These are phyloP conservation scores for Suillus clintonianus DNA, from an alignment of 768 basidiomycete genomes.

Conservation along the genomic window DNA sequence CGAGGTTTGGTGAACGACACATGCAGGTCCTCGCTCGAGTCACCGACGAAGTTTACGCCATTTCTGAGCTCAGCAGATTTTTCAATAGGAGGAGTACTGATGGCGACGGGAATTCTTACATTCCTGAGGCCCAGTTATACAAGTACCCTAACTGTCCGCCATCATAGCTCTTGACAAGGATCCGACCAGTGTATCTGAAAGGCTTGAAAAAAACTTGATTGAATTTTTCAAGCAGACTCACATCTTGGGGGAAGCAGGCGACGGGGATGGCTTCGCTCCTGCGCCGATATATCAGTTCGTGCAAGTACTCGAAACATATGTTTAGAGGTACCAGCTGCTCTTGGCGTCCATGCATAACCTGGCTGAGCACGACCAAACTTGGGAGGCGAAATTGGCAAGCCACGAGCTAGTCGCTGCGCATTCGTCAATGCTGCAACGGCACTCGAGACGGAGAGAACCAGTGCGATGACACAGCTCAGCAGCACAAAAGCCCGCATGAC, in stretches of 20 bases:
- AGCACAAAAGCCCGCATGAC: constrained; percentile 9
- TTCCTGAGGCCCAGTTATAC: constrained; percentile 28
- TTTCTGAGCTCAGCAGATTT: constrained; percentile 22
- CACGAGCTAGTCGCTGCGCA: constrained; percentile 45
- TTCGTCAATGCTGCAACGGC: constrained; percentile 35
- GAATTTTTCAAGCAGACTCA: constrained; percentile 14
- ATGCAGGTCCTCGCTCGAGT: constrained; percentile 31
- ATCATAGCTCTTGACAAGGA: constrained; percentile 36
- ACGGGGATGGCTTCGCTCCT: constrained; percentile 1
- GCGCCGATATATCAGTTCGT: not conserved
- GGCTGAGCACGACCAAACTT: constrained; percentile 35
- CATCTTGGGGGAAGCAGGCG: constrained; percentile 12
- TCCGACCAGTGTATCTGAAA: constrained; percentile 33
- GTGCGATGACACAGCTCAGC: constrained; percentile 19
- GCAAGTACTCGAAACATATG: not conserved
- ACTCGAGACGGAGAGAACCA: constrained; percentile 21
- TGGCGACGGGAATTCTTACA: constrained; percentile 17
- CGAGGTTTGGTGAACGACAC: constrained; percentile 32
- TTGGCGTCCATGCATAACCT: constrained; percentile 25
- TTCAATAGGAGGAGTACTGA: not conserved
- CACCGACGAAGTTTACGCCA: constrained; percentile 35
- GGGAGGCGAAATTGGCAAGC: constrained; percentile 40
- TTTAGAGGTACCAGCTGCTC: constrained; percentile 20
- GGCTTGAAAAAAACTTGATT: constrained; percentile 2
- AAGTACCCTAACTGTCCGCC: constrained; percentile 36